Evolutionary conservation across 2,329 filamentous ascomycete species (phyloP), one percentile per base, ranked within the genome.

Genomic region (Fusarium fracticaudum): DNA sequence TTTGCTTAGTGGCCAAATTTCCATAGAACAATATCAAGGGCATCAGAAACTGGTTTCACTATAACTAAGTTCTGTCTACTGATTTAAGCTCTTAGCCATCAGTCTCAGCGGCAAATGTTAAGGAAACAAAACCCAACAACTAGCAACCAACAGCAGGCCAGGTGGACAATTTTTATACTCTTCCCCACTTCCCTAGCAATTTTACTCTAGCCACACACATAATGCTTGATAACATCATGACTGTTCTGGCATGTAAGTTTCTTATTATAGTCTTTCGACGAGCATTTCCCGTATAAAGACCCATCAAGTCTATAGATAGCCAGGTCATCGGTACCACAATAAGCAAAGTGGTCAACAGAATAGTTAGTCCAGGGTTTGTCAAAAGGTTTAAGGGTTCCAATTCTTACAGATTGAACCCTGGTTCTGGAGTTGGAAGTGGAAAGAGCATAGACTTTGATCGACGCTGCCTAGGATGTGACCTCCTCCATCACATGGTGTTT

Each of bases 301-400:
- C 47, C 31, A 33, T 51, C 31, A 8, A 33, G 47, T 24, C 47
- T 31, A 13, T 51, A 51, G 17, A 51, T n/a, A 33, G 47, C 47
- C 31, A 51, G 8, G 22, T 35, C 31, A 14, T 51, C 15, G 1
- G 47, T 51, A 7, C 47, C 47, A 18, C 47, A 51, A 7, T 51
- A 51, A 31, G 48, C 48, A 35, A 51, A 35, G 31, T 51, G 48
- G 15, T 51, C 48, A 35, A 10, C 11, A 24, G 24, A 3, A 24
- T 24, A 24, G 24, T 24, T 24, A 24, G 24, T 24, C 24, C 24
- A 24, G 4, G 4, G 24, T 18, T n/a, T 0, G 5, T 6, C 7
- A 35, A n/a, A 5, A 33, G 0, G 3, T 9, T 13, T 1, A 0
- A 50, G 15, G 13, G n/a, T n/a, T n/a, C n/a, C n/a, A n/a, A 11